These are phyloP conservation scores for Ramaria sp. DNA, from an alignment of 768 basidiomycete genomes.

Conservation along the genomic window DNA sequence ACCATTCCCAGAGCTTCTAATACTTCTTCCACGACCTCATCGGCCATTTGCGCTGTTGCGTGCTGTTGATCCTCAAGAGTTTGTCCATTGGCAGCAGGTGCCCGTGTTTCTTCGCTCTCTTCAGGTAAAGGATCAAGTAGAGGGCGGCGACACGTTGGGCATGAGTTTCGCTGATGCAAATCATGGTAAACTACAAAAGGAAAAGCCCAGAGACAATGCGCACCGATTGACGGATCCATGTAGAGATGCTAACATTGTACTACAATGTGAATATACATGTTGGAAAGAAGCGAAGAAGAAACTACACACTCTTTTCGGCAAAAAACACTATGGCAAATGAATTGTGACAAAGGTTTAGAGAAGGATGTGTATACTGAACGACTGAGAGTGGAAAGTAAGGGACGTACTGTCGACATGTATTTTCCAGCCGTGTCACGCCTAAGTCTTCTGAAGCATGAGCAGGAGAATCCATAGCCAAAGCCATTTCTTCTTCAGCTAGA, in stretches of 20 bases:
- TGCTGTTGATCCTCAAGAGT: not conserved
- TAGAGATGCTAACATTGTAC: conserved; percentile 9
- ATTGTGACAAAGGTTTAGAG: not conserved
- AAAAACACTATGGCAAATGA: conserved; percentile 32
- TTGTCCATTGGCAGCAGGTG: not conserved
- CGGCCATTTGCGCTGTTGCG: not conserved
- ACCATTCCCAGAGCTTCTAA: conserved; percentile 9
- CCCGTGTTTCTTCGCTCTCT: not conserved
- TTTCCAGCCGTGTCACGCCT: conserved; percentile 62
- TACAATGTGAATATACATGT: conserved; percentile 32
- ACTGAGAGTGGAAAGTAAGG: conserved; percentile 4
- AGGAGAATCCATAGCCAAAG: conserved; percentile 67
- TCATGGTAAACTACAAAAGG: conserved; percentile 5
- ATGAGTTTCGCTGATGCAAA: conserved; percentile 41
- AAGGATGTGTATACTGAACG: not conserved
- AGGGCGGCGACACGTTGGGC: conserved; percentile 50
- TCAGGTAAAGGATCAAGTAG: conserved; percentile 20
- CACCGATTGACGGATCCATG: conserved; percentile 10
- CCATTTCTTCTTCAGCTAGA: conserved; percentile 65
- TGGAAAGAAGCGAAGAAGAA: conserved; percentile 10
- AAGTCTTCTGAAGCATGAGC: conserved; percentile 58
- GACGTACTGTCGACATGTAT: conserved; percentile 31
- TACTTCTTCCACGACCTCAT: conserved; percentile 10
- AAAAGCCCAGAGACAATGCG: not conserved
- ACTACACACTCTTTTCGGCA: conserved; percentile 59